phyloP scores from a whole-genome alignment of 139 green algal genomes.

The Micractinium conductrix region DNA sequence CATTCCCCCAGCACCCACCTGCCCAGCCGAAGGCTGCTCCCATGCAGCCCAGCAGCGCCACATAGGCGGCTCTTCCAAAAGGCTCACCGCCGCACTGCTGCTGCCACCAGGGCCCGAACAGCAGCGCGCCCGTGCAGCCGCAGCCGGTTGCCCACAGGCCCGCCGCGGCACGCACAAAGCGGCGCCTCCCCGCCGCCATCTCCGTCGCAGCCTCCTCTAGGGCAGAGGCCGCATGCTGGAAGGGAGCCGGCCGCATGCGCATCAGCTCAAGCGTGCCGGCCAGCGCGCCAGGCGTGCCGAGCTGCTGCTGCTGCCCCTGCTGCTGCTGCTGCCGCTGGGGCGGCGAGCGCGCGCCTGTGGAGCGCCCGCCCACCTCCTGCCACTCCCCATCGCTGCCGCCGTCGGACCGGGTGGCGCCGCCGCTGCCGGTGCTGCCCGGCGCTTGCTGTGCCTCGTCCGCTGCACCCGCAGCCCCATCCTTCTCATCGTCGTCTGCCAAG shows the following conservation, averaged over 20 bases:
- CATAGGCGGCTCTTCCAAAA: not conserved
- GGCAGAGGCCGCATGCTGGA: not conserved
- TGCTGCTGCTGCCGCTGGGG: not conserved
- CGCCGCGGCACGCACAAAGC: not conserved
- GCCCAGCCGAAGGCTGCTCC: constrained; percentile 11
- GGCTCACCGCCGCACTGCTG: not conserved
- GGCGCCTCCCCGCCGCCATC: constrained; percentile 4
- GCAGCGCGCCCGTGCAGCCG: constrained; percentile 3
- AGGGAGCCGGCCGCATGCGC: not conserved
- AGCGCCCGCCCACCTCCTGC: too few species aligned
- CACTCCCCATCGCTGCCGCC: too few species aligned
- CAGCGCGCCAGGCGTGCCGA: not conserved
- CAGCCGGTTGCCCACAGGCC: not conserved
- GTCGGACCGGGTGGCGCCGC: too few species aligned
- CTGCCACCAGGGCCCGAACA: not conserved
- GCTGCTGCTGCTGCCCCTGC: not conserved
- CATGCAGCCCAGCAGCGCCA: not conserved
- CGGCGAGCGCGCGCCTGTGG: too few species aligned
- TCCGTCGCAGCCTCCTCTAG: not conserved
- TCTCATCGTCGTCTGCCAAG: too few species aligned
- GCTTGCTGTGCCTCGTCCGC: not conserved
- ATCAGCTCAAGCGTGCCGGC: not conserved
- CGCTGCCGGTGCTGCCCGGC: not conserved
- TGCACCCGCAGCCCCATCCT: not conserved
- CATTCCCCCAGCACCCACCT: not conserved